Percentiles rank a stretch among this genome's conserved stretches.
Evolutionary conservation across 164 flowering plant genomes (phyloP).

Genomic region (Vitis rupestris): DNA sequence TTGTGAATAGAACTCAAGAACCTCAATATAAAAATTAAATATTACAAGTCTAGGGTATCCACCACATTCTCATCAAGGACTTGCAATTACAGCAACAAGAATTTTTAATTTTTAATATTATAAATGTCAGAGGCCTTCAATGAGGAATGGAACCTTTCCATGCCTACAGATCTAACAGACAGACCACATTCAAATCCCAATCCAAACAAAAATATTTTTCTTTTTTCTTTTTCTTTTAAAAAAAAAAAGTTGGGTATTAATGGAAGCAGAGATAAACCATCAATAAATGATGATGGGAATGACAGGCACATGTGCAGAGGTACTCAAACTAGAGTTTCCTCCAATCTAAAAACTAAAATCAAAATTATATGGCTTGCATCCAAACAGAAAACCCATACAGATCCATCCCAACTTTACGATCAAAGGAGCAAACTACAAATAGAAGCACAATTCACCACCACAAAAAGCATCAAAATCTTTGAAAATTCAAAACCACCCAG

Average conservation of each 20-base stretch:
- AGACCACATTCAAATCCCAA: neutral
- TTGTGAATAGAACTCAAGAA: too few relatives aligned
- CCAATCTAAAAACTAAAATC: neutral
- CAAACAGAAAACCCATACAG: too few relatives aligned
- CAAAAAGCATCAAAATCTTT: neutral
- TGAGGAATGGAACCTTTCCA: neutral
- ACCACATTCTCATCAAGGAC: too few relatives aligned
- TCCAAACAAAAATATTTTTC: neutral
- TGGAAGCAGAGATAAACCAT: too few relatives aligned
- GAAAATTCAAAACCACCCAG: slow-evolving; percentile 2
- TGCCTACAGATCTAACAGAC: neutral
- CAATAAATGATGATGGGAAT: neutral
- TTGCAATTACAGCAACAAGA: neutral
- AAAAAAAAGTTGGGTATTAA: too few relatives aligned
- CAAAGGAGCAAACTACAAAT: neutral
- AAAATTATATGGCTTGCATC: neutral
- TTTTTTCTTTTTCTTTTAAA: too few relatives aligned
- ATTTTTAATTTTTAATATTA: too few relatives aligned
- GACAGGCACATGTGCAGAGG: neutral
- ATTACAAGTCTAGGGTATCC: too few relatives aligned
- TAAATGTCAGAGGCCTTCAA: neutral
- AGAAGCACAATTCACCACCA: neutral
- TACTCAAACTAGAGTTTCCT: neutral
- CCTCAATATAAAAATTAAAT: too few relatives aligned
- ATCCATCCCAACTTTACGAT: neutral